A percentile compares a stretch with the other conserved stretches of the same genome.
Evolutionary conservation across 2,329 filamentous ascomycete species (phyloP).

Genomic region (Phoma herbarum): DNA sequence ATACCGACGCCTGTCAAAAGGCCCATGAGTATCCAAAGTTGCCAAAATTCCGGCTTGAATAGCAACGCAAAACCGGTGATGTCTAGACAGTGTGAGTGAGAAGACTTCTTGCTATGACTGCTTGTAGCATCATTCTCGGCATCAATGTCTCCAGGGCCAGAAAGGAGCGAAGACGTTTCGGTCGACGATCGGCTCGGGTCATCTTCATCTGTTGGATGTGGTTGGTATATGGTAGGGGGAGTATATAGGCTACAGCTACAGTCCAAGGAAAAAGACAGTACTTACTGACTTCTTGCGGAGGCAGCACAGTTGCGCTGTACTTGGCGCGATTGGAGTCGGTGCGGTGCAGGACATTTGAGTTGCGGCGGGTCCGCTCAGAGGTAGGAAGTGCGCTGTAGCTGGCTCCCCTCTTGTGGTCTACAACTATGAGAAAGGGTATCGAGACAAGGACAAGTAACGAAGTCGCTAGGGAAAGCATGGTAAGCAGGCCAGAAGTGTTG

Average conservation of each 20-base stretch:
- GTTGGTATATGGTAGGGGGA: slow-evolving; percentile 46
- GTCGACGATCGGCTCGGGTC: slow-evolving; percentile 61
- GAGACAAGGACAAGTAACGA: slow-evolving; percentile 76
- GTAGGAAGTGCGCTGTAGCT: slow-evolving; percentile 66
- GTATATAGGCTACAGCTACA: slow-evolving; percentile 19
- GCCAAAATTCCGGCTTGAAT: slow-evolving; percentile 82
- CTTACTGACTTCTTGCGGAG: slow-evolving; percentile 72
- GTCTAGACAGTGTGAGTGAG: slow-evolving; percentile 84
- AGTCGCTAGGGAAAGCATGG: slow-evolving; percentile 82
- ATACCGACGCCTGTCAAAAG: slow-evolving; percentile 91
- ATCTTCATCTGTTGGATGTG: slow-evolving; percentile 46
- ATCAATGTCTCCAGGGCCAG: slow-evolving; percentile 65
- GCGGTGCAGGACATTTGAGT: slow-evolving; percentile 57
- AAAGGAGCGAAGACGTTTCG: slow-evolving; percentile 85
- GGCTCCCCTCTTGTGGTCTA: slow-evolving; percentile 67
- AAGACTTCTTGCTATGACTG: slow-evolving; percentile 65
- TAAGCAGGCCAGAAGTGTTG: slow-evolving; percentile 80
- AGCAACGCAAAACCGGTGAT: slow-evolving; percentile 84
- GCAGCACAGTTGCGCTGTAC: slow-evolving; percentile 48
- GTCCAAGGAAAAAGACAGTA: slow-evolving; percentile 22
- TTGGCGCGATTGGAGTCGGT: slow-evolving; percentile 59
- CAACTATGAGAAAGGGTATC: slow-evolving; percentile 85
- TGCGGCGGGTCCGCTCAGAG: slow-evolving; percentile 56
- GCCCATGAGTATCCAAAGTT: slow-evolving; percentile 85
- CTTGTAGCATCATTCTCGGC: slow-evolving; percentile 58